A percentile compares a stretch with the other conserved stretches of the same genome.
Evolutionary conservation across 2,329 filamentous ascomycete genomes (phyloP).

Genomic region (Colletotrichum coccodes): DNA sequence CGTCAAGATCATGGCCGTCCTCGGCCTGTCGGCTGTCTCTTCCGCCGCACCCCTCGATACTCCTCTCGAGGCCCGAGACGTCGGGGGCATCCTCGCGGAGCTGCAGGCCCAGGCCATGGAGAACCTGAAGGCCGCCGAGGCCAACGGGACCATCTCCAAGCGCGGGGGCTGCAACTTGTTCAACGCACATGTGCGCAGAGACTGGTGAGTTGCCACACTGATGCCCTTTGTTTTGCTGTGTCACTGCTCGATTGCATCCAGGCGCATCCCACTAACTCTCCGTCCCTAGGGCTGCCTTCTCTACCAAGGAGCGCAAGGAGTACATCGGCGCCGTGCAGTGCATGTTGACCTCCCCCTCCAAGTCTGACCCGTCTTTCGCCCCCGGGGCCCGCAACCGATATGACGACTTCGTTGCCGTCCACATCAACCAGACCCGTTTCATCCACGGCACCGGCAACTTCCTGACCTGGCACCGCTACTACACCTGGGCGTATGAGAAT

Average conservation of each 20-base stretch:
- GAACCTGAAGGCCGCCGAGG: slow-evolving; percentile 16
- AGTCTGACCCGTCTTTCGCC: slow-evolving; percentile 10
- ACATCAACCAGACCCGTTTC: slow-evolving; percentile 27
- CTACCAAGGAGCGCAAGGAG: slow-evolving; percentile 34
- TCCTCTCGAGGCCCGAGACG: slow-evolving; percentile 12
- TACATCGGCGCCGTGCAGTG: slow-evolving; percentile 34
- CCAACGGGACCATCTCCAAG: slow-evolving; percentile 21
- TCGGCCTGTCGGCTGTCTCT: slow-evolving; percentile 11
- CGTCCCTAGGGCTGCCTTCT: slow-evolving; percentile 35
- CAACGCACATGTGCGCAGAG: slow-evolving; percentile 12
- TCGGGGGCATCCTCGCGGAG: slow-evolving; percentile 5
- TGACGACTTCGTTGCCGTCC: slow-evolving; percentile 35
- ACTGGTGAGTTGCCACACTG: slow-evolving; percentile 11
- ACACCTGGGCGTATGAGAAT: slow-evolving; percentile 30
- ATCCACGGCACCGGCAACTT: slow-evolving; percentile 30
- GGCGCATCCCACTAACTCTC: not conserved
- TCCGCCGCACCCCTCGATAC: slow-evolving; percentile 2
- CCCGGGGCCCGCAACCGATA: slow-evolving; percentile 29
- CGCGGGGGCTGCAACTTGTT: slow-evolving; percentile 7
- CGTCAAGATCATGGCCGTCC: slow-evolving; percentile 13
- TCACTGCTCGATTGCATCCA: not conserved
- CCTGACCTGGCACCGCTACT: slow-evolving; percentile 34
- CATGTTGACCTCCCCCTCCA: slow-evolving; percentile 23
- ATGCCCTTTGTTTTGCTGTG: too few species aligned
- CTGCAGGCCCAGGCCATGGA: slow-evolving; percentile 21